Base-by-base conservation (phyloP, 208 protist species). In the Trypanosoma platydactyli region DNA sequence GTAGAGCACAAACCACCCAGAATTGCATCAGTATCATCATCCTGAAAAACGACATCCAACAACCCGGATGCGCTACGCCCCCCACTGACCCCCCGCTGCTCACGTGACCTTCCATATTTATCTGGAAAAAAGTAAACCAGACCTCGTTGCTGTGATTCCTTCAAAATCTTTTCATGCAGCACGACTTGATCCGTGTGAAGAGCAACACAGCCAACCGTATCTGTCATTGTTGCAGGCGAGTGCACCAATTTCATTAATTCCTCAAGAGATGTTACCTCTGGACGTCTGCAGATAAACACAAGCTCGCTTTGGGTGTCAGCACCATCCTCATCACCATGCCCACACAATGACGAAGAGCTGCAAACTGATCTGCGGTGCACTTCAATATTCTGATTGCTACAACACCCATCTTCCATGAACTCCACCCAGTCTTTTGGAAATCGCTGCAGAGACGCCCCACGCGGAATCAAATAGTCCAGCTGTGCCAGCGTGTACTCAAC, bases 161-260 rank as follows among this genome's bases (percentile, higher is more conserved):
- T 68, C 13, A 95, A 48, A 20, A 91, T 67, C 7, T 59, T 57
- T 0, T 76, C 62, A 0, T 69, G 25, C 16, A 95, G 52, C 30
- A 87, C 62, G 38, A 95, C 69, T 71, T 95, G 89, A 60, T 91
- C 82, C 29, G 89, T 95, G 68, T 95, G 89, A 45, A 95, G 60
- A n/a, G 71, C 89, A 12, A 91, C 78, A 59, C 86, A 95, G 29
- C 74, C 81, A n/a, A 91, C 89, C 38, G 66, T 55, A 51, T 95
- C 89, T 12, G 75, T 64, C 44, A 80, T 20, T 27, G 76, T 81
- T 0, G 79, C 68, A 5, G 86, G 85, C 5, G 79, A 79, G 48
- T 90, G 77, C 27, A 95, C 50, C 7, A 91, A 68, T 12, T 29
- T 49, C 33, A 62, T 49, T 50, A 95, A 74, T 60, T 88, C 80